phyloP scores from a whole-genome alignment of 2,329 filamentous ascomycete species.

The Coniochaeta ligniaria region DNA sequence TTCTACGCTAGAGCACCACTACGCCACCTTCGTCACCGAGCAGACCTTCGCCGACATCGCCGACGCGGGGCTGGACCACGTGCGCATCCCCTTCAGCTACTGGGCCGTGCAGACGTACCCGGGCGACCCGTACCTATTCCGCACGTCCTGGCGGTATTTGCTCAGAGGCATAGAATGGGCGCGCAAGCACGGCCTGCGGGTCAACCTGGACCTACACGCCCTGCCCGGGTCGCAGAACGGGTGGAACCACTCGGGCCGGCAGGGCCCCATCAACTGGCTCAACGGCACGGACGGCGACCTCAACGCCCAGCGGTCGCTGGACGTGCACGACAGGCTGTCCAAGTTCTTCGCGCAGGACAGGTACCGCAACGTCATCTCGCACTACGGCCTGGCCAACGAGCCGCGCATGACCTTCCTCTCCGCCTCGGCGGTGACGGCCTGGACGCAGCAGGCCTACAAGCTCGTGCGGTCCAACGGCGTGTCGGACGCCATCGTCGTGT shows the following conservation, averaged over 20 bases:
- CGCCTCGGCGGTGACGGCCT: slow-evolving; percentile 60
- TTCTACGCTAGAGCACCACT: slow-evolving; percentile 77
- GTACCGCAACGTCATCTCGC: slow-evolving; percentile 84
- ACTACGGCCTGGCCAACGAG: slow-evolving; percentile 94
- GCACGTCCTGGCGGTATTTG: slow-evolving; percentile 88
- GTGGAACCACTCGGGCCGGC: slow-evolving; percentile 90
- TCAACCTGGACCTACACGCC: slow-evolving; percentile 92
- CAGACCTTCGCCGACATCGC: slow-evolving; percentile 78
- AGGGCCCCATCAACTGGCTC: slow-evolving; percentile 77
- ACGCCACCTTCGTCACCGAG: slow-evolving; percentile 81
- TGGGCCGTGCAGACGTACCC: slow-evolving; percentile 87
- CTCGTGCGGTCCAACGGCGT: slow-evolving; percentile 73
- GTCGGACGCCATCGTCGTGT: slow-evolving; percentile 60
- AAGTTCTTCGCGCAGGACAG: slow-evolving; percentile 90
- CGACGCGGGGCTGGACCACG: slow-evolving; percentile 85
- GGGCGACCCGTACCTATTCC: slow-evolving; percentile 78
- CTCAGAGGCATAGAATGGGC: slow-evolving; percentile 90
- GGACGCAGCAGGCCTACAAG: slow-evolving; percentile 69
- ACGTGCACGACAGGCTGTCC: slow-evolving; percentile 79
- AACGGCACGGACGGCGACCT: slow-evolving; percentile 77
- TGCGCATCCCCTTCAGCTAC: slow-evolving; percentile 93
- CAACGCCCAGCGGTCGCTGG: slow-evolving; percentile 76
- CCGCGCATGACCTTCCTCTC: slow-evolving; percentile 76
- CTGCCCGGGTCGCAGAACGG: slow-evolving; percentile 92
- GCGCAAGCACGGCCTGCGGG: slow-evolving; percentile 80